Evolutionary conservation across 2,329 filamentous ascomycete genomes (phyloP).

Genomic region (Furcasterigmium sp.): DNA sequence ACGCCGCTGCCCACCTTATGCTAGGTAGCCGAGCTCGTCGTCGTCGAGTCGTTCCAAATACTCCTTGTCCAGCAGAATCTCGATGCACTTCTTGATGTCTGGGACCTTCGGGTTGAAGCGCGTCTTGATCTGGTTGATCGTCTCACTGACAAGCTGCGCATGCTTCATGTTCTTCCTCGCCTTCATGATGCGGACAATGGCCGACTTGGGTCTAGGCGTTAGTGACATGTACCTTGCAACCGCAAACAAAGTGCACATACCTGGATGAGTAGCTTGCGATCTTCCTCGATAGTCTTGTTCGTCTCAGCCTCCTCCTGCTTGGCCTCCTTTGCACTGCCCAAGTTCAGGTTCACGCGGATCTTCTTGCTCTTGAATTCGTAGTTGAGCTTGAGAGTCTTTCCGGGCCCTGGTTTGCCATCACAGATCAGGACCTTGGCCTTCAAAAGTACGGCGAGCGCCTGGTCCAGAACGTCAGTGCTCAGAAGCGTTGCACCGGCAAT

Average conservation of each 20-base stretch:
- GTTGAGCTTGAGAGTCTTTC: constrained; percentile 80
- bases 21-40: constrained; percentile 91
- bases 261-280: constrained; percentile 93
- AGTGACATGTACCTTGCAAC: no score
- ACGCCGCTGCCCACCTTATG: constrained; percentile 43
- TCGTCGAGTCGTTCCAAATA: constrained; percentile 94
- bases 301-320: constrained; percentile 96
- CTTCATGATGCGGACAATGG: constrained; percentile 99
- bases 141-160: constrained; percentile 86
- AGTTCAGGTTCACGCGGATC: constrained; percentile 92
- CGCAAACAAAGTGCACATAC: constrained; percentile 64
- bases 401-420: constrained; percentile 69
- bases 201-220: constrained; percentile 59
- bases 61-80: constrained; percentile 97
- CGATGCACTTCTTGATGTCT: constrained; percentile 99
- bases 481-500: constrained; percentile 78
- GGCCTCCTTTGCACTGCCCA: constrained; percentile 89
- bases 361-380: constrained; percentile 98
- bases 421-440: constrained; percentile 85
- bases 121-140: constrained; percentile 88
- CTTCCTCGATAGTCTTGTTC: constrained; percentile 99
- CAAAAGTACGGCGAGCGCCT: constrained; percentile 77
- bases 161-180: constrained; percentile 99
- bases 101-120: constrained; percentile 89
- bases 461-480: constrained; percentile 76